These are phyloP conservation scores for Cladorrhinum sp. DNA, from an alignment of 2,329 filamentous ascomycete genomes.

Conservation along the genomic window DNA sequence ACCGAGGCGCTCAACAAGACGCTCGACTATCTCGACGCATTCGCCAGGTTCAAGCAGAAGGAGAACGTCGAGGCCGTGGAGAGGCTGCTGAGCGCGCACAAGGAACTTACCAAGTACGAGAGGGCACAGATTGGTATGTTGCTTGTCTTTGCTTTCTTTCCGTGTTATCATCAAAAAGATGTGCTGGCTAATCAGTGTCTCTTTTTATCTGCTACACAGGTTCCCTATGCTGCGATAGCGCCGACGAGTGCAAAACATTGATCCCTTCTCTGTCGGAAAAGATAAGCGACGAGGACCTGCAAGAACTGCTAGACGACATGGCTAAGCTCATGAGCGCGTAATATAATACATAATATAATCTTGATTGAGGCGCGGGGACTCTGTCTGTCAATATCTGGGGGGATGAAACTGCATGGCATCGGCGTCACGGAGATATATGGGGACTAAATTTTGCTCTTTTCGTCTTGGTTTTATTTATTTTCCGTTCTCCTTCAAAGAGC, in stretches of 20 bases:
- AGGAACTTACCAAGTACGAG: conserved; percentile 86
- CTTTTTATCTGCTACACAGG: conserved; percentile 52
- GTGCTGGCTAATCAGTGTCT: not conserved
- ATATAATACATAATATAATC: not conserved
- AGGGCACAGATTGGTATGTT: conserved; percentile 78
- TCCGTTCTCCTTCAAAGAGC: not conserved
- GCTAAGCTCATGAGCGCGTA: conserved; percentile 63
- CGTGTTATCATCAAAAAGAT: no score
- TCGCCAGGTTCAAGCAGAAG: conserved; percentile 92
- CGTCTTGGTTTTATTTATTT: not conserved
- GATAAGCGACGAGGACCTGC: conserved; percentile 83
- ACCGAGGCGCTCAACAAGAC: conserved; percentile 88
- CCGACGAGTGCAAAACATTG: conserved; percentile 93
- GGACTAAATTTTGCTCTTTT: not conserved
- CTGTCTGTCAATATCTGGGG: not conserved
- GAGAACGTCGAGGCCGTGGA: conserved; percentile 95
- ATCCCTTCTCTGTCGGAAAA: conserved; percentile 88
- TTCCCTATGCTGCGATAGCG: conserved; percentile 85
- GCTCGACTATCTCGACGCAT: conserved; percentile 87
- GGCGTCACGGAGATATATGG: not conserved
- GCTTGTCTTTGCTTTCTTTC: not conserved
- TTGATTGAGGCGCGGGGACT: not conserved
- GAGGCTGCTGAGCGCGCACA: conserved; percentile 74
- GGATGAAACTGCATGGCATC: not conserved
- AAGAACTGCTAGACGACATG: conserved; percentile 86